Conservation (phyloP, 371 early-diverging fungal species). For the Mucor ambiguus region DNA sequence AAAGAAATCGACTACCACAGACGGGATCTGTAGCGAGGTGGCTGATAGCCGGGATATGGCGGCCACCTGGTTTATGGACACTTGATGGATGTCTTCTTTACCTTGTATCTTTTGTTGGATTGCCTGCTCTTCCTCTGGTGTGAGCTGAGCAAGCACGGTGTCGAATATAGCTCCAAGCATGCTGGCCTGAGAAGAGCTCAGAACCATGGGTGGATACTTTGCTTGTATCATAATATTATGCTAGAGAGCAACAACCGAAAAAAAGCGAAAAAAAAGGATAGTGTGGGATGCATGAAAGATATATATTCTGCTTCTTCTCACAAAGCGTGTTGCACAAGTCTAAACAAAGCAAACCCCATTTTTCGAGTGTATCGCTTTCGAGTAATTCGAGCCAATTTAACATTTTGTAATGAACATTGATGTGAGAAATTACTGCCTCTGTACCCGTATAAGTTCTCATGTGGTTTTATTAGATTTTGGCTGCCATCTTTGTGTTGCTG, state of each 20-base stretch:
- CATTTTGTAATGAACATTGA: not conserved
- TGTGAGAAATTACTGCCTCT: not conserved
- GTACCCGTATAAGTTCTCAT: no score
- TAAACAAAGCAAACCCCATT: not conserved
- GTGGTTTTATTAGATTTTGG: constrained; percentile 1
- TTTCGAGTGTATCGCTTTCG: not conserved
- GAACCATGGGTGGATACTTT: not conserved
- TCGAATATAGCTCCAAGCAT: constrained; percentile 35
- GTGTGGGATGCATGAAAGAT: not conserved
- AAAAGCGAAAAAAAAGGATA: no score
- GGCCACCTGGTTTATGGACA: not conserved
- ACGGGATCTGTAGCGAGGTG: not conserved
- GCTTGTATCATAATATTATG: not conserved
- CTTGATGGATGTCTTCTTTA: not conserved
- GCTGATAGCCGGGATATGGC: not conserved
- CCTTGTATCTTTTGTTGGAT: constrained; percentile 13
- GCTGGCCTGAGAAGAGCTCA: not conserved
- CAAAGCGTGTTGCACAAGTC: not conserved
- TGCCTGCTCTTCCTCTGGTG: constrained; percentile 28
- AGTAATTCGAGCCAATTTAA: not conserved
- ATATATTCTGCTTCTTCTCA: not conserved
- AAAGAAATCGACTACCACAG: constrained; percentile 2
- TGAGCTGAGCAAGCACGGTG: constrained; percentile 42
- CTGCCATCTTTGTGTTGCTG: not conserved
- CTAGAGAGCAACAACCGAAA: no score